Evolutionary conservation across 2,329 filamentous ascomycete genomes (phyloP).

Genomic region (Madurella fahalii): DNA sequence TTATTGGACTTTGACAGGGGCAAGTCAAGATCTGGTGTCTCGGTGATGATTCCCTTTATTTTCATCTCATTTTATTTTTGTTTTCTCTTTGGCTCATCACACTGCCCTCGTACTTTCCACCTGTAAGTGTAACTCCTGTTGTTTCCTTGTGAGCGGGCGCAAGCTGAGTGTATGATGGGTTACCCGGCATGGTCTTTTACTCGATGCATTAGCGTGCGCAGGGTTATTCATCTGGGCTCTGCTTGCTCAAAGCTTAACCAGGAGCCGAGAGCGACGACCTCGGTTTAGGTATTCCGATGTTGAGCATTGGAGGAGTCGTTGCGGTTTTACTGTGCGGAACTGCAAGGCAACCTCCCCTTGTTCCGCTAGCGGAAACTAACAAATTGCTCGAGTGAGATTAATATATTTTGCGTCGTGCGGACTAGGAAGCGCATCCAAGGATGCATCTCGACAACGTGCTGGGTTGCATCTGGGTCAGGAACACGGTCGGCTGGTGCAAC

Average conservation of each 20-base stretch:
- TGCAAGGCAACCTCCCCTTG: too few relatives aligned
- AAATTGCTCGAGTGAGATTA: neutral
- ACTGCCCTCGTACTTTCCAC: too few relatives aligned
- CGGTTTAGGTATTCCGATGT: too few relatives aligned
- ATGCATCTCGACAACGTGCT: neutral
- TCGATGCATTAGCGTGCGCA: neutral
- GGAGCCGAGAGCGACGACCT: too few relatives aligned
- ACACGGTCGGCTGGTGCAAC: neutral
- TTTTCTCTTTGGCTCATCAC: too few relatives aligned
- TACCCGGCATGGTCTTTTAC: neutral
- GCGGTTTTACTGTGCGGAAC: too few relatives aligned
- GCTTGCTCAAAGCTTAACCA: neutral
- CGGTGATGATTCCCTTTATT: too few relatives aligned
- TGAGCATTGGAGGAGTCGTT: too few relatives aligned
- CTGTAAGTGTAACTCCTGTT: neutral
- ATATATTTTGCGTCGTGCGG: neutral
- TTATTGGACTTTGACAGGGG: too few relatives aligned
- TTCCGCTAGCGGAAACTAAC: too few relatives aligned
- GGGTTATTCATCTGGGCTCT: neutral
- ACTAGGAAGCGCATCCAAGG: neutral
- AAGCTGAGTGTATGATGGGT: neutral
- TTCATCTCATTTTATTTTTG: too few relatives aligned
- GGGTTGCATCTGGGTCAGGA: constrained; percentile 6
- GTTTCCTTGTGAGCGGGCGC: neutral
- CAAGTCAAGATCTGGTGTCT: too few relatives aligned